Evolutionary conservation across 768 basidiomycete species (phyloP), one percentile per base, ranked within the genome.

Genomic region (Leucocoprinus leucothites): DNA sequence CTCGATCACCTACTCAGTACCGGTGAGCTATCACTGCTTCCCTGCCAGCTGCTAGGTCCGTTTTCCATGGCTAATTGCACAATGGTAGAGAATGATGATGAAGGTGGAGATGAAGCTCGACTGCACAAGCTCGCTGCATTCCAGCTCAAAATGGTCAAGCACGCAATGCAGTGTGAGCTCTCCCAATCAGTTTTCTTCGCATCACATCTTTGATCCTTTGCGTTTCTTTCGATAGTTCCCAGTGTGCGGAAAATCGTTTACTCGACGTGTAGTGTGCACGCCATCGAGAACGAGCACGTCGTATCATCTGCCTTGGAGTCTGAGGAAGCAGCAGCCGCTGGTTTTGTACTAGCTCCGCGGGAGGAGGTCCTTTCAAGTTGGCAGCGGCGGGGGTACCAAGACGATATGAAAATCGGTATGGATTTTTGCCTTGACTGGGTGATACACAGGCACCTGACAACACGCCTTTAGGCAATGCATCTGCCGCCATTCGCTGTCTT

Each of bases 191-290:
- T 38, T n/a, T 13, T 9, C 16, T n/a, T 3, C 31, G 5, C 13
- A 13, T 34, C 31, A n/a, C 34, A 9, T 35, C 6, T 11, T 21
- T 48, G 9, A n/a, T 28, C 31, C 7, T 48, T 48, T 28, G 57
- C 49, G 34, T 49, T 26, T 41, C 35, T 34, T 28, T 21, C 8
- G 44, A 25, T 67, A 96, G 94, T 95, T 69, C 86, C 91, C 1
- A 76, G 77, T 38, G 90, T 86, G 34, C 70, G 77, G 56, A 84
- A 82, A 62, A 92, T 99, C 62, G 94, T 94, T 24, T 98, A 99
- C 69, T 98, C 95, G 21, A 99, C 97, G n/a, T 99, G 96, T 67
- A 97, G 94, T 59, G 76, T 97, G 45, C 88, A 98, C 69, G 82
- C 89, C 13, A 81, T 80, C 40, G 97, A 99, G 66, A 95, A 99